Percentiles rank a stretch among this genome's conserved stretches.
phyloP scores from a whole-genome alignment of 163 green algal species.

The Volvox carteri region DNA sequence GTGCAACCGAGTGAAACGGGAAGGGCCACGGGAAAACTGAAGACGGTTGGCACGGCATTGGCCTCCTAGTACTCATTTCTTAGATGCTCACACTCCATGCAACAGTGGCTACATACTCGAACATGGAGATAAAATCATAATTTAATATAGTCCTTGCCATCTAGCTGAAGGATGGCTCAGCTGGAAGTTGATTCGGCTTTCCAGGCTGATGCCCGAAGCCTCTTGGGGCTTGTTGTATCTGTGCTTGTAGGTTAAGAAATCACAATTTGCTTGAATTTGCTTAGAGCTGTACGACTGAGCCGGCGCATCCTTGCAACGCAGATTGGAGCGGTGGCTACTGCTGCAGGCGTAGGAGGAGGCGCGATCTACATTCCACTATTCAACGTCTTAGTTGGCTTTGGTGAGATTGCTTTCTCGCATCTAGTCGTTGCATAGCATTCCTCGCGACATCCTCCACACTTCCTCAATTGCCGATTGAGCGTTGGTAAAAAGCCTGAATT shows the following conservation, averaged over 20 bases:
- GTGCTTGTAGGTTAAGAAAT: neutral
- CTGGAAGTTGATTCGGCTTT: slow-evolving; percentile 19
- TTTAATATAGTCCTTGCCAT: too few species aligned
- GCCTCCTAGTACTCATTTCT: too few species aligned
- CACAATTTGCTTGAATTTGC: neutral
- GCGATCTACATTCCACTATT: slow-evolving; percentile 52
- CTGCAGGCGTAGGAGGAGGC: slow-evolving; percentile 41
- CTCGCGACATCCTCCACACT: too few species aligned
- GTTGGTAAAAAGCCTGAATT: too few species aligned
- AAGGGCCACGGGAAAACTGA: too few species aligned
- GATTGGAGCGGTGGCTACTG: slow-evolving; percentile 30
- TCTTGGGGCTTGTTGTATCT: neutral
- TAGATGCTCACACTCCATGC: too few species aligned
- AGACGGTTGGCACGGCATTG: too few species aligned
- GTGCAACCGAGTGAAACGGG: too few species aligned
- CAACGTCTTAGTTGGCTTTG: slow-evolving; percentile 56
- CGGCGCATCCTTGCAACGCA: neutral
- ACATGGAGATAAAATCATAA: too few species aligned
- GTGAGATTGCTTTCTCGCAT: slow-evolving; percentile 27
- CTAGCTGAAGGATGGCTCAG: neutral
- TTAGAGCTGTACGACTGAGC: neutral
- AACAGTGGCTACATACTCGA: too few species aligned
- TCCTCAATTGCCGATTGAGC: too few species aligned
- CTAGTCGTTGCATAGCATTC: too few species aligned
- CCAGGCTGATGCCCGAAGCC: neutral